phyloP scores from a whole-genome alignment of 306 rosid species.

The Erythrophleum fordii region DNA sequence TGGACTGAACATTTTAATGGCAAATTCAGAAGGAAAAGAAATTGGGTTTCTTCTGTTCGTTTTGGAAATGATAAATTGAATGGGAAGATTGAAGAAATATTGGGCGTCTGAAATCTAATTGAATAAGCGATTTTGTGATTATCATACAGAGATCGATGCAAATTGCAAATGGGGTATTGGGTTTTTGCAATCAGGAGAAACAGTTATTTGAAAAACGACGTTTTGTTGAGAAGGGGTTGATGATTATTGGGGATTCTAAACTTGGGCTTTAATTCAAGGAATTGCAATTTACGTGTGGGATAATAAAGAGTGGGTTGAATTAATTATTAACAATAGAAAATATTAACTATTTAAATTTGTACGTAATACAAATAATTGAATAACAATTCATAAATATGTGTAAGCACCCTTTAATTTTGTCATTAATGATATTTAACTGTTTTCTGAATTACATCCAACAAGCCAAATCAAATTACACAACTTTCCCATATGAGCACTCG shows the following conservation, averaged over 20 bases:
- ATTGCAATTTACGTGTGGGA: too few species aligned
- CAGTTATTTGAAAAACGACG: background rate
- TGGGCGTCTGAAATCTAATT: background rate
- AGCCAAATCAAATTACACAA: too few species aligned
- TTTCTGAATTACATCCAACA: too few species aligned
- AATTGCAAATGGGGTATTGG: background rate
- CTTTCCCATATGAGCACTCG: too few species aligned
- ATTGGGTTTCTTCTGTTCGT: background rate
- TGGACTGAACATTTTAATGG: conserved; percentile 51
- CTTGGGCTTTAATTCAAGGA: background rate
- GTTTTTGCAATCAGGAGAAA: background rate
- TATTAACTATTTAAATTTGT: too few species aligned
- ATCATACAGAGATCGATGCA: background rate
- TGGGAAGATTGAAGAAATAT: background rate
- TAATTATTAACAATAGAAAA: too few species aligned
- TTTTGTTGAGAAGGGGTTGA: too few species aligned
- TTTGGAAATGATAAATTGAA: background rate
- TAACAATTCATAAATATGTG: too few species aligned
- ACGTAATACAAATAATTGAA: too few species aligned
- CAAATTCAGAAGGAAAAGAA: background rate
- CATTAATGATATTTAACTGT: too few species aligned
- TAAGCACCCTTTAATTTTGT: too few species aligned
- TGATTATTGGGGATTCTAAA: background rate
- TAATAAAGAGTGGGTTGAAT: too few species aligned
- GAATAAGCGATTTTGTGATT: background rate